phyloP scores from a whole-genome alignment of 164 flowering plant genomes.

The Liriodendron chinense region DNA sequence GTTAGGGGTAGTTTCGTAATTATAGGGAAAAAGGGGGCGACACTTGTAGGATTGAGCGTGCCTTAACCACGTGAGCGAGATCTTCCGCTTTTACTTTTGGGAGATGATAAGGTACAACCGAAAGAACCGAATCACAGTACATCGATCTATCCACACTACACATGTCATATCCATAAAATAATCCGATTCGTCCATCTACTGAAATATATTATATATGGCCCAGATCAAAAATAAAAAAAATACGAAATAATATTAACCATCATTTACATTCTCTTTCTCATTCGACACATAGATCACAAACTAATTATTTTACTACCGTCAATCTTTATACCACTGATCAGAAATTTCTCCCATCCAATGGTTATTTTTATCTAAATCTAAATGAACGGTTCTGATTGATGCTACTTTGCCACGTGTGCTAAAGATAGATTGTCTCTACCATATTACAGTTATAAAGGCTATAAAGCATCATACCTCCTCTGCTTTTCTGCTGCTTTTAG shows the following conservation, averaged over 20 bases:
- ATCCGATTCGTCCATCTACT: neutral
- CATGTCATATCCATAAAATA: neutral
- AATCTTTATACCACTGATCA: neutral
- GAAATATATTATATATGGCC: neutral
- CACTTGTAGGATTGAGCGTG: no score
- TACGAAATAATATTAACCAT: neutral
- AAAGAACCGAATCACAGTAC: no score
- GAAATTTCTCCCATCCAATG: neutral
- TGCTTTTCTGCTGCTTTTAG: neutral
- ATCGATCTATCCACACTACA: neutral
- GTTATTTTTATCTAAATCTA: neutral
- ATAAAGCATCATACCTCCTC: neutral
- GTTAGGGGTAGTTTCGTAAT: no score
- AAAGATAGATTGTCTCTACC: neutral
- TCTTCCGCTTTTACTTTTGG: no score
- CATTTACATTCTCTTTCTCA: neutral
- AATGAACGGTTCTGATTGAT: neutral
- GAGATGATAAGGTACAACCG: no score
- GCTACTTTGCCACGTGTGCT: neutral
- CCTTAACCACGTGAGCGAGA: no score
- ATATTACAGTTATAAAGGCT: neutral
- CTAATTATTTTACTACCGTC: neutral
- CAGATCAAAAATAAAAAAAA: neutral
- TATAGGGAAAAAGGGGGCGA: no score
- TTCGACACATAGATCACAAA: neutral